Evolutionary conservation across 768 basidiomycete genomes (phyloP), one percentile per base, ranked within the genome.

Genomic region (Dictyophora rubrovolvata): DNA sequence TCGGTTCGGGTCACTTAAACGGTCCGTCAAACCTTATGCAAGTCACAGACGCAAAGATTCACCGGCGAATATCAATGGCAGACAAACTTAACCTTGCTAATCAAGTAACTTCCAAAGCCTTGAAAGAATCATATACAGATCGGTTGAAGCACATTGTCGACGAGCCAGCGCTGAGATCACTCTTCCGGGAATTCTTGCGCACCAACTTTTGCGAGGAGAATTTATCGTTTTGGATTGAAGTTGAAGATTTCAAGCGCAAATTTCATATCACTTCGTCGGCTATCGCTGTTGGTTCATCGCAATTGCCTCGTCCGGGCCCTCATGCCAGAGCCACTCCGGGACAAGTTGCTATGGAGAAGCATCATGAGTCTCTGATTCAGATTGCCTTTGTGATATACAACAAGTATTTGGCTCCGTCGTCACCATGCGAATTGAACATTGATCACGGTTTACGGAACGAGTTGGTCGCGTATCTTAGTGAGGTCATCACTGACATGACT

Each of bases 201-300:
- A 79, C 83, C 58, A 98, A 97, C 71, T 98, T 96, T 70, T 98
- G 92, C 73, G 96, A 99, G 69, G 96, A 99, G 77, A 99, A 99
- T 69, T 74, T 99, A 64, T 86, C 87, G 51, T 99, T 97, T 74
- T 99, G 93, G 89, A 70, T 98, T 58, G 96, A 99, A 67, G 94
- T 97, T 2, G 82, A 92, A 69, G 96, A 99, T 69, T 96, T 99
- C 76, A 94, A 93, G 74, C 83, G 87, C 66, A 88, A 93, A 69
- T 99, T 99, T 75, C 85, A 84, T 67, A 97, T 93, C 59, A 96
- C 96, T 0, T 95, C 92, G 4, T 93, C 85, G 65, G 94, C 93
- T 12, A 83, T 87, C 60, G 87, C 87, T 8, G 78, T 77, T 33
- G 55, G 60, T 1, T 11, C 68, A 5, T 56, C 70, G 42, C 18